Evolutionary conservation across 2,329 filamentous ascomycete genomes (phyloP).

Genomic region (Diaporthe citrichinensis): DNA sequence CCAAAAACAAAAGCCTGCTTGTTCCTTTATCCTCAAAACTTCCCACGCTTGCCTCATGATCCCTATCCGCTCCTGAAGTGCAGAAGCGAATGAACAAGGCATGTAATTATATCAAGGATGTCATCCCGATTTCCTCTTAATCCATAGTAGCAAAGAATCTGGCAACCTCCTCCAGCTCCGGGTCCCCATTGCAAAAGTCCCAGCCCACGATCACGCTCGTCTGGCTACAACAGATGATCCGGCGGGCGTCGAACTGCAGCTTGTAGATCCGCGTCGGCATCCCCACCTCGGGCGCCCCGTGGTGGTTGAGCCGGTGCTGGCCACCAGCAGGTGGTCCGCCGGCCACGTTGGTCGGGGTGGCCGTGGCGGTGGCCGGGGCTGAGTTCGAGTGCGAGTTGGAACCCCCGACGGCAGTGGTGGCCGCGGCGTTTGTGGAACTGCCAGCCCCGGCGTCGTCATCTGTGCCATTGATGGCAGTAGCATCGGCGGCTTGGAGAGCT

Average conservation of each 20-base stretch:
- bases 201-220: constrained; percentile 93
- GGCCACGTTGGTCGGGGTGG: background rate
- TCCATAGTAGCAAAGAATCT: constrained; percentile 81
- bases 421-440: background rate
- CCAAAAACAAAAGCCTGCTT: background rate
- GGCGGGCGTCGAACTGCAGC: constrained; percentile 92
- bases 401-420: constrained; percentile 30
- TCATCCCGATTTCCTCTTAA: constrained; percentile 46
- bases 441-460: constrained; percentile 33
- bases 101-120: background rate
- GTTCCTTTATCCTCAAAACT: background rate
- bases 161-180: constrained; percentile 82
- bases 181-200: constrained; percentile 94
- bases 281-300: constrained; percentile 59
- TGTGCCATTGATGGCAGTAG: constrained; percentile 24
- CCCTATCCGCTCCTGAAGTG: background rate
- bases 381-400: background rate
- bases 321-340: constrained; percentile 38
- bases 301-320: constrained; percentile 56
- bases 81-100: too few relatives aligned
- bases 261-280: constrained; percentile 85
- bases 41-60: background rate
- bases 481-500: constrained; percentile 42
- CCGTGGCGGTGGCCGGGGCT: constrained; percentile 13
- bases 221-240: constrained; percentile 95